Base-by-base conservation (phyloP, 345 rosid species). In the Citrus trifoliata region DNA sequence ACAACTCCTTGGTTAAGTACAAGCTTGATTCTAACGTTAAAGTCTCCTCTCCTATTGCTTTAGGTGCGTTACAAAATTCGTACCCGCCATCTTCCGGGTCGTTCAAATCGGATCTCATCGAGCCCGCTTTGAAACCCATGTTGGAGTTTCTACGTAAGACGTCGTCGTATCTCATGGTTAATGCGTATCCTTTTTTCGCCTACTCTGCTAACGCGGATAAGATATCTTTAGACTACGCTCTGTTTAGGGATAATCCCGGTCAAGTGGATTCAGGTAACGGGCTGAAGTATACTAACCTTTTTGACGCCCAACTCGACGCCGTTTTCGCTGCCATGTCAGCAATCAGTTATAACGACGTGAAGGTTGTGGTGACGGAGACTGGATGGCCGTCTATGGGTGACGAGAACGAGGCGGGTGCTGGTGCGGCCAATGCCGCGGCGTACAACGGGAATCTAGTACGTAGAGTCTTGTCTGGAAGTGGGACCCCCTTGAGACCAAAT, bases 341-440 rank as follows among this genome's bases (percentile, higher is more conserved):
- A 3, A 53, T 93, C 6, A 87, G 90, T 28, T 89, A 88, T 67
- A 80, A 82, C 72, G 95, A 92, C 84, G 76, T 97, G 2, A 85
- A 83, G 71, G 58, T 94, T 19, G 93, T 87, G 27, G 92, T 97
- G 46, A 86, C 93, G 28, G 99, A 97, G 85, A 97, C 98, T 0
- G 98, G 99, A 0, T 97, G 98, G 99, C 99, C 99, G 2, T 97
- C 99, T 0, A 84, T 82, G n/a, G 99, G 99, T 0, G 98, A 93
- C 48, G 78, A 84, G 80, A 87, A 85, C 9, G 99, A 97, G 84
- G 61, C 85, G 33, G 99, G 99, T 0, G 93, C 97, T 0, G 82
- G 90, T 7, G 30, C 79, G 3, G 87, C 70, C 7, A 97, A 94
- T 78, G 99, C 98, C 30, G 98, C 92, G 32, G 72, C 98, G 1